phyloP scores from a whole-genome alignment of 73 alveolate genomes.

The Paramecium sexaurelia region DNA sequence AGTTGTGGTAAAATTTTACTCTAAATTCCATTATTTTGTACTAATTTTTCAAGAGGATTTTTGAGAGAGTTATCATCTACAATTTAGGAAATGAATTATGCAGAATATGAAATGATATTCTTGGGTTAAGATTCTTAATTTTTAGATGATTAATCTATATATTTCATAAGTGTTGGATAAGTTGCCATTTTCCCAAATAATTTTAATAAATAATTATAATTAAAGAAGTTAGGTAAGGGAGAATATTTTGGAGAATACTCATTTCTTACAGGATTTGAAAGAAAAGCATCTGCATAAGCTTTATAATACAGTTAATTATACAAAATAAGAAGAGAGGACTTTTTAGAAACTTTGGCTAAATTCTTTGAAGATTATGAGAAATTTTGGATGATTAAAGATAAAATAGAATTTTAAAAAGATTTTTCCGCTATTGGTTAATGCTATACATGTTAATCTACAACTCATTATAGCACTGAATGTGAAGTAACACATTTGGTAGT shows the following conservation, averaged over 20 bases:
- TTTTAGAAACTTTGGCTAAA: not conserved
- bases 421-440: not conserved
- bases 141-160: slow-evolving; percentile 38
- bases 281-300: slow-evolving; percentile 36
- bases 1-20: not conserved
- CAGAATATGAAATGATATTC: slow-evolving; percentile 30
- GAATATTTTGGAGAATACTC: slow-evolving; percentile 47
- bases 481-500: slow-evolving; percentile 29
- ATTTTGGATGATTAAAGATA: slow-evolving; percentile 42
- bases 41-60: slow-evolving; percentile 20
- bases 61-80: not conserved
- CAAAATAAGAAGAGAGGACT: slow-evolving; percentile 24
- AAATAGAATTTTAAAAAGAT: not conserved
- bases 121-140: not conserved
- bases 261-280: slow-evolving; percentile 43
- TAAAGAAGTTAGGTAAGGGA: not conserved
- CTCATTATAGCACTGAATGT: slow-evolving; percentile 40
- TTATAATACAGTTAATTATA: not conserved
- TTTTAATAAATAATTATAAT: not conserved
- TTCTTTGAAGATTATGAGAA: slow-evolving; percentile 22
- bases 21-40: not conserved
- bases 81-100: not conserved
- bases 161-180: not conserved
- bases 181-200: not conserved
- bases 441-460: not conserved